Conservation (phyloP, 768 basidiomycete species). For the Gautieria morchelliformis region DNA sequence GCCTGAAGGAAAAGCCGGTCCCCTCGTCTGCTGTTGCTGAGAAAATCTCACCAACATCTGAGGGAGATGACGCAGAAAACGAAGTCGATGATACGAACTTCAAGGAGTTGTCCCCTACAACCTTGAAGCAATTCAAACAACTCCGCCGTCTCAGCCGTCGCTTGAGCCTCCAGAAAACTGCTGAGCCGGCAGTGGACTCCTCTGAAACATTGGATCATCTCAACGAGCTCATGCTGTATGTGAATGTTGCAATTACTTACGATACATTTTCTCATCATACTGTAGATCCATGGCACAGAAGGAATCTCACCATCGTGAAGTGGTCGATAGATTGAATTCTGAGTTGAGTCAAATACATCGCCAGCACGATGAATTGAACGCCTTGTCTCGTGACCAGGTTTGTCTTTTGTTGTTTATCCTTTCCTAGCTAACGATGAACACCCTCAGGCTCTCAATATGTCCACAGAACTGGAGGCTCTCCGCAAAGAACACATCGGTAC, state of each 20-base stretch:
- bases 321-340: conserved; percentile 59
- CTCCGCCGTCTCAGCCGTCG: conserved; percentile 57
- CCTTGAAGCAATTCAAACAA: conserved; percentile 63
- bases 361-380: conserved; percentile 73
- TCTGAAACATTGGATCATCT: conserved; percentile 72
- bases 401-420: conserved; percentile 7
- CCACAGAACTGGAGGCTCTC: conserved; percentile 71
- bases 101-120: conserved; percentile 55
- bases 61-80: conserved; percentile 8
- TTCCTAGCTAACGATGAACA: neutral
- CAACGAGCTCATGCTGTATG: conserved; percentile 89
- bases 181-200: conserved; percentile 31
- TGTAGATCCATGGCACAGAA: conserved; percentile 94
- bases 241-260: conserved; percentile 12
- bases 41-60: neutral
- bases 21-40: conserved; percentile 1
- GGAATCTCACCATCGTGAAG: conserved; percentile 80
- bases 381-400: conserved; percentile 81
- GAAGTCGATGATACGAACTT: conserved; percentile 7
- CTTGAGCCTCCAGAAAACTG: conserved; percentile 24
- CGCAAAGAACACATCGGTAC: conserved; percentile 50
- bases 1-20: conserved; percentile 29
- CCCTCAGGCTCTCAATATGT: conserved; percentile 72
- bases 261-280: neutral
- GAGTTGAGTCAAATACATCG: conserved; percentile 63